A percentile compares a stretch with the other conserved stretches of the same genome.
Conservation (phyloP, 2,329 filamentous ascomycete genomes). For the Sporothrix inflata region DNA sequence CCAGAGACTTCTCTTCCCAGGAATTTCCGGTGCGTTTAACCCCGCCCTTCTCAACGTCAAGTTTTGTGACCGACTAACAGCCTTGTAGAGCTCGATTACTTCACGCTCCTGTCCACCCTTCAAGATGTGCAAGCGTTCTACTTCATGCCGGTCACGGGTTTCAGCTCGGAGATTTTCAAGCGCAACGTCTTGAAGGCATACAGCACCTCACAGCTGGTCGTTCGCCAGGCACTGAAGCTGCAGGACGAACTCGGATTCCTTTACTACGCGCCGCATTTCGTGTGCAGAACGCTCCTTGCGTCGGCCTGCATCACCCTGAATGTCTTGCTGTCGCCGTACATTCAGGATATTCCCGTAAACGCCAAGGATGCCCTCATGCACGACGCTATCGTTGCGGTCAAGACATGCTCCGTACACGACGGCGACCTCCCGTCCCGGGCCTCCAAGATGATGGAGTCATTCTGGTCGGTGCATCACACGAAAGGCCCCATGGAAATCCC, state of each 20-base stretch:
- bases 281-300: constrained; percentile 52
- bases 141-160: constrained; percentile 50
- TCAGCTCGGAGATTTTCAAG: constrained; percentile 46
- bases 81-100: constrained; percentile 50
- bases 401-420: constrained; percentile 52
- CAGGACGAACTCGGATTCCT: constrained; percentile 48
- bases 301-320: constrained; percentile 52
- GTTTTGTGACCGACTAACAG: constrained; percentile 28
- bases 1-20: constrained; percentile 49
- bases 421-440: constrained; percentile 53
- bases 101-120: constrained; percentile 53
- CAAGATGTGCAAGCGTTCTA: constrained; percentile 60
- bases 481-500: constrained; percentile 46
- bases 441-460: constrained; percentile 53
- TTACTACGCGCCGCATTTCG: constrained; percentile 53
- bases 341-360: constrained; percentile 39
- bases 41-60: neutral
- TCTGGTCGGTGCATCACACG: constrained; percentile 48
- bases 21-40: constrained; percentile 49
- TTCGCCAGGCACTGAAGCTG: constrained; percentile 49
- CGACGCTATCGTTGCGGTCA: constrained; percentile 43
- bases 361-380: constrained; percentile 40
- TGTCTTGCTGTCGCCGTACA: constrained; percentile 51
- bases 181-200: constrained; percentile 53
- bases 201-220: constrained; percentile 51